Evolutionary conservation across 495 filamentous ascomycete genomes (phyloP).

Genomic region (Penicillium salamii): DNA sequence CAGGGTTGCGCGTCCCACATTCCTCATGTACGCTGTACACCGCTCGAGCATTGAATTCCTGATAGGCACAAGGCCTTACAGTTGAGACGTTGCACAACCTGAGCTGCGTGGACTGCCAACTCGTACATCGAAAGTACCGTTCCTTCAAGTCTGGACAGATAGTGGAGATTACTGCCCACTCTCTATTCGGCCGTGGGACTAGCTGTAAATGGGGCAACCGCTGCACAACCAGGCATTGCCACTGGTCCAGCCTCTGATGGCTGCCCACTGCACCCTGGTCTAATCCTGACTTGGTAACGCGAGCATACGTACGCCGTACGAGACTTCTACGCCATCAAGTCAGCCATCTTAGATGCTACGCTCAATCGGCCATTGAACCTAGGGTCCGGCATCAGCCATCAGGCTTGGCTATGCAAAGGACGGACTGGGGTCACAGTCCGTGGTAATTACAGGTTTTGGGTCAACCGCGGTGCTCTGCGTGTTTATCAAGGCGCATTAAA

Average conservation of each 20-base stretch:
- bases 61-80: not conserved
- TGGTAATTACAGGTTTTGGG: constrained; percentile 11
- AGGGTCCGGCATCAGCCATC: constrained; percentile 8
- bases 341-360: not conserved
- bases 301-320: constrained; percentile 7
- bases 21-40: not conserved
- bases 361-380: constrained; percentile 7
- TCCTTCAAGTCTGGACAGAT: not conserved
- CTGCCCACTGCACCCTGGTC: not conserved
- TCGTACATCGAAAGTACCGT: not conserved
- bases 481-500: constrained; percentile 2
- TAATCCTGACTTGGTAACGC: constrained; percentile 10
- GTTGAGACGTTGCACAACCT: constrained; percentile 2
- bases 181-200: not conserved
- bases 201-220: not conserved
- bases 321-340: not conserved
- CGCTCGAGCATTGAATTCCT: too few relatives aligned
- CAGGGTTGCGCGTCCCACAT: not conserved
- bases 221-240: not conserved
- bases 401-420: constrained; percentile 16
- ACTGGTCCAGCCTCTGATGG: constrained; percentile 1
- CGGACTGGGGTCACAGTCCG: constrained; percentile 5
- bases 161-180: not conserved
- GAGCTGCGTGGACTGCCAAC: not conserved
- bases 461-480: constrained; percentile 19